These are phyloP conservation scores for Arthrinium puccinioides DNA, from an alignment of 2,329 filamentous ascomycete genomes.

Conservation along the genomic window DNA sequence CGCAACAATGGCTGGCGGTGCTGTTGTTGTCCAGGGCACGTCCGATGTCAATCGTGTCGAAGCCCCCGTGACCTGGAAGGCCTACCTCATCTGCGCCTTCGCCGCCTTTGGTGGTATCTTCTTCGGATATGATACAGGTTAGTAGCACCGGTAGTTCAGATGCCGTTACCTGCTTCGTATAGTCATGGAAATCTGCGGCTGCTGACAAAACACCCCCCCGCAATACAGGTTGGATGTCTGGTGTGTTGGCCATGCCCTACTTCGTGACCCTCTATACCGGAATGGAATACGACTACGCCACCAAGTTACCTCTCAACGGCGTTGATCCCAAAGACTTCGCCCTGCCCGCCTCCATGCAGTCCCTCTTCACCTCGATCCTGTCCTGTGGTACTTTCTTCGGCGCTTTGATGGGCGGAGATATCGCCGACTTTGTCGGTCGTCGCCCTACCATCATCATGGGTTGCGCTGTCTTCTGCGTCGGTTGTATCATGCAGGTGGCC, in stretches of 20 bases:
- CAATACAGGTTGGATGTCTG: constrained; percentile 45
- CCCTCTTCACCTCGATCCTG: constrained; percentile 59
- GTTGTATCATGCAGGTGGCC: constrained; percentile 52
- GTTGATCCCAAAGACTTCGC: constrained; percentile 25
- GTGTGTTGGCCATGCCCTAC: constrained; percentile 31
- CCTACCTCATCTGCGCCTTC: constrained; percentile 28
- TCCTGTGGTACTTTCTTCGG: constrained; percentile 60
- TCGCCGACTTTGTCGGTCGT: constrained; percentile 58
- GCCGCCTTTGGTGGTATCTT: constrained; percentile 29
- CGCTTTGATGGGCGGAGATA: constrained; percentile 56
- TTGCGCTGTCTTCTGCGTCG: constrained; percentile 52
- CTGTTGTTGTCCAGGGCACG: constrained; percentile 27
- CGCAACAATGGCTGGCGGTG: constrained; percentile 19
- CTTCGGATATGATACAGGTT: constrained; percentile 31
- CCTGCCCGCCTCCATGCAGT: constrained; percentile 41
- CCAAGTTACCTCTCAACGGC: constrained; percentile 14
- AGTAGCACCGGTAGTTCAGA: constrained; percentile 2
- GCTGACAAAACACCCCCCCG: constrained; percentile 21
- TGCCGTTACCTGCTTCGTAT: background rate
- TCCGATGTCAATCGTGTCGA: constrained; percentile 47
- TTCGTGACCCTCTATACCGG: constrained; percentile 36
- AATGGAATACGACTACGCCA: constrained; percentile 21
- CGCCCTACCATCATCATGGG: constrained; percentile 51
- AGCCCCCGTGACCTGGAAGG: constrained; percentile 50
- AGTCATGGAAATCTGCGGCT: constrained; percentile 26